Evolutionary conservation across 768 basidiomycete species (phyloP).

Genomic region (Candolleomyces aberdarensis): DNA sequence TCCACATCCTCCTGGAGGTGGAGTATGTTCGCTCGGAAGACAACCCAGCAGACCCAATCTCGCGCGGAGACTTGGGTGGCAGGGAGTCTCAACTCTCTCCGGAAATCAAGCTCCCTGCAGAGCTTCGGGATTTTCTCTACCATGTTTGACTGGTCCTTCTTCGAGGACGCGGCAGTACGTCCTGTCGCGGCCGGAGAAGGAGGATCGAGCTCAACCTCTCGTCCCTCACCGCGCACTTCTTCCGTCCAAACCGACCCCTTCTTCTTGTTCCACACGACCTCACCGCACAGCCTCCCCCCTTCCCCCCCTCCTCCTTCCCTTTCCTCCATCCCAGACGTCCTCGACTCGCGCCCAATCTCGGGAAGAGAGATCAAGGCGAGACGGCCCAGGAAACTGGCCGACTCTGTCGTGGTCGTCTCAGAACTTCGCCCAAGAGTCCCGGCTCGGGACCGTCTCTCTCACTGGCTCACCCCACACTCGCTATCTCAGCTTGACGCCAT

Average conservation of each 20-base stretch:
- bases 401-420: not conserved
- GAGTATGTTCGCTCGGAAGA: not conserved
- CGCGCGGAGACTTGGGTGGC: too few species aligned
- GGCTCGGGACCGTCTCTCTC: not conserved
- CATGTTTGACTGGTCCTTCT: not conserved
- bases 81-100: not conserved
- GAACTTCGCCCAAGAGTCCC: not conserved
- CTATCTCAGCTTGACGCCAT: not conserved
- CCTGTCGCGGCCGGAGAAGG: not conserved
- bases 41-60: constrained; percentile 1
- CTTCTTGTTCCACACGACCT: not conserved
- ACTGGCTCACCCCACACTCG: not conserved
- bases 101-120: not conserved
- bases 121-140: not conserved
- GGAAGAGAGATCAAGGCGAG: not conserved
- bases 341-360: not conserved
- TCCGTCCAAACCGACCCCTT: too few species aligned
- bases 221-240: too few species aligned
- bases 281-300: not conserved
- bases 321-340: not conserved
- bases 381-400: not conserved
- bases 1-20: not conserved
- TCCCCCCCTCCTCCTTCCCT: not conserved
- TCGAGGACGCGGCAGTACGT: not conserved
- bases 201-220: not conserved